phyloP scores from a whole-genome alignment of 495 filamentous ascomycete species.

The Talaromyces wortmannii region DNA sequence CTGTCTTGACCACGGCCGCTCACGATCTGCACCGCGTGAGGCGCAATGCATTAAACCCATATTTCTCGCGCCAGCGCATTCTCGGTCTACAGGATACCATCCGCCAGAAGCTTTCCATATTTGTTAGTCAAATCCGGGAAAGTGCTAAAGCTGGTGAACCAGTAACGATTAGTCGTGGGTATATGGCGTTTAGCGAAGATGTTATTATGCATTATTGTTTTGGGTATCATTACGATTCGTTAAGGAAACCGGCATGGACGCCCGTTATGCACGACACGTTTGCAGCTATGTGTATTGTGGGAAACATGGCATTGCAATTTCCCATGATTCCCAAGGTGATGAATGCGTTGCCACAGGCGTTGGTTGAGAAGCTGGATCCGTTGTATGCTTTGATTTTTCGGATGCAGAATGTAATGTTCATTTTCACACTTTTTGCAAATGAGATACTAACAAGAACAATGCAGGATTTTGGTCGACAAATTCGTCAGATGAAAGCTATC shows the following conservation, averaged over 20 bases:
- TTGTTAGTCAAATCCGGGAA: background rate
- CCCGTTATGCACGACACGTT: background rate
- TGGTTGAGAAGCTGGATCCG: constrained; percentile 1
- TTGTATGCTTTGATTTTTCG: constrained; percentile 2
- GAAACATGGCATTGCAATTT: constrained; percentile 5
- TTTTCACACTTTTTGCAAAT: background rate
- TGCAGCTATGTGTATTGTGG: constrained; percentile 1
- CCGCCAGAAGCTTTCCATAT: background rate
- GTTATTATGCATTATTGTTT: constrained; percentile 39
- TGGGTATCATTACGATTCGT: constrained; percentile 6
- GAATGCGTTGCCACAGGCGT: constrained; percentile 2
- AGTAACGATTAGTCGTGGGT: constrained; percentile 16
- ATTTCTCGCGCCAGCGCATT: constrained; percentile 3
- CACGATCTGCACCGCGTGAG: constrained; percentile 21
- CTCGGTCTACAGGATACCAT: background rate
- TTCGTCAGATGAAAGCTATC: background rate
- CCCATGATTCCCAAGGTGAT: constrained; percentile 1
- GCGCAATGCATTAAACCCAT: constrained; percentile 18
- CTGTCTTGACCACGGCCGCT: constrained; percentile 27
- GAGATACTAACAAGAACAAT: background rate
- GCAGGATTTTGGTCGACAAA: constrained; percentile 1
- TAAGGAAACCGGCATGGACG: background rate
- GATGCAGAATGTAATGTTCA: constrained; percentile 2
- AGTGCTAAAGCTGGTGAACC: background rate
- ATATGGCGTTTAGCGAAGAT: constrained; percentile 24